Evolutionary conservation across 2,329 filamentous ascomycete genomes (phyloP), one percentile per base, ranked within the genome.

Genomic region (Talaromyces sp.): DNA sequence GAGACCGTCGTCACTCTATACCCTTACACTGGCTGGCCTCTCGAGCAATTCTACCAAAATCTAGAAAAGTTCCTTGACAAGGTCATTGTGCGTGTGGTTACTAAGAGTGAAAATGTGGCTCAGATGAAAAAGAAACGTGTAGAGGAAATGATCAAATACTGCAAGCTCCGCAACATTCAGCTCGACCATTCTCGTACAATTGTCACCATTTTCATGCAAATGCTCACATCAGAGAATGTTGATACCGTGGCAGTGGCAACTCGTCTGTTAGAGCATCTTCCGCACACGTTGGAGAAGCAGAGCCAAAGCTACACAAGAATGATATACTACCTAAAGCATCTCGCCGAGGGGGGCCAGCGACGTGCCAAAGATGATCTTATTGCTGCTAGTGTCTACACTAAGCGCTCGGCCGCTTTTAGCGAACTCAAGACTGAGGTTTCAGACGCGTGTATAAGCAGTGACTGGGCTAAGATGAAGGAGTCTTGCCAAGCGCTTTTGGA

Each of bases 161-260:
- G 51, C 51, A 59, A 59, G 38, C 38, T 59, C n/a, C 51, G 57
- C 49, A 59, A 59, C 57, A 59, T 55, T 46, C 50, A 59, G 57
- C 57, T 59, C 27, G 27, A n/a, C 5, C 57, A 55, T 59, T 59
- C 11, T 11, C 57, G 57, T 51, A 59, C 57, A 10, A 59, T 59
- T 24, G 49, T 59, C 53, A 59, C 57, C 6, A 55, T 55, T 55
- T 59, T 59, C 5, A 54, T 55, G 57, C 57, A 27, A 55, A 59
- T 21, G 32, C 21, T 52, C n/a, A 52, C 49, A 27, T 14, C 21
- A 10, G 49, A 52, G 17, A 52, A 29, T n/a, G 17, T 59, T 38
- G 51, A 59, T 10, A n/a, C 55, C 17, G 57, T 32, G 27, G 29
- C 27, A 13, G 19, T 55, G 27, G 57, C 57, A 7, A 27, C 57